Evolutionary conservation across 2,329 filamentous ascomycete genomes (phyloP), one percentile per base, ranked within the genome.

Genomic region (Neopestalotiopsis clavispora): DNA sequence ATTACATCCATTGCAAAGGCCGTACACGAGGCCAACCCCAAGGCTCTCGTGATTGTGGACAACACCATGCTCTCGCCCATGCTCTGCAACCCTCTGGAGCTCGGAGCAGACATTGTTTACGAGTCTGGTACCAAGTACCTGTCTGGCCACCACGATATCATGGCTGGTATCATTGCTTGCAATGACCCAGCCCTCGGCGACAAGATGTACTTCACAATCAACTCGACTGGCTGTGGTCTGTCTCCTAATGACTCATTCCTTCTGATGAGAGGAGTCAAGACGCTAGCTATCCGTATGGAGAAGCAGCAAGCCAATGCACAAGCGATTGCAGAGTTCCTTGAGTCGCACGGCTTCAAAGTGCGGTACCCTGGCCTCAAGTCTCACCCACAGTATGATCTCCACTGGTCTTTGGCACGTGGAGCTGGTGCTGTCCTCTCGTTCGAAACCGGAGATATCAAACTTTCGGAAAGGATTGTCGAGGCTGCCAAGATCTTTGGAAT

Each of bases 21-120:
- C 23, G 89, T 92, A 0, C 96, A 98, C 80, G 89, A 91, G 49
- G 89, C 88, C 64, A 97, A 96, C 80, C 85, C 91, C 7, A 89
- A 89, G 71, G 92, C 94, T 32, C 84, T 98, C 56, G 94, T 99
- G 17, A 90, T 95, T 1, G 96, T 98, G 32, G 96, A 99, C 82
- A 99, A 99, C 84, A 99, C 96, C 69, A 99, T 99, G 96, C 91
- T 99, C 73, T 98, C 95, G 2, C 96, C 96, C 12, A 91, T 98
- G 85, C 90, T 99, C 7, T 91, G 91, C 77, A 98, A 97, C 82
- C 96, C 96, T 5, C 89, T 99, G 20, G 95, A 98, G 70, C 87
- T 98, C 34, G 96, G 97, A 68, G 95, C 95, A 17, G 96, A 99
- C 76, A 92, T 99, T 74, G 94, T 97, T 68, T 99, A 99, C 82